These are phyloP conservation scores for Lasiosphaeria miniovina DNA, from an alignment of 495 filamentous ascomycete species.

Conservation along the genomic window DNA sequence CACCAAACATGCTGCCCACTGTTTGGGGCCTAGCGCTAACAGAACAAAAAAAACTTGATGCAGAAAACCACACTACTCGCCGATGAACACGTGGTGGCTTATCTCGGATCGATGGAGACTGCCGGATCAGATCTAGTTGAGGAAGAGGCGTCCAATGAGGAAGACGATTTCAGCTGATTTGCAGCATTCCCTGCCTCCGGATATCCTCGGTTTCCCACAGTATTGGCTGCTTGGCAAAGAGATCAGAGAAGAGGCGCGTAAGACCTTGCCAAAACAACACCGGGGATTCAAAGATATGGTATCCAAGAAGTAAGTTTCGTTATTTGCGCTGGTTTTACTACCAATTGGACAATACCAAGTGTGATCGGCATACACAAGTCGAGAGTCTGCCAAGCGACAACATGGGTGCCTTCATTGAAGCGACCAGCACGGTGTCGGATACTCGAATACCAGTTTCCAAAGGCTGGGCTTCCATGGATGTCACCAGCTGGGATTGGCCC, in stretches of 20 bases:
- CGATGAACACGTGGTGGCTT: slow-evolving; percentile 39
- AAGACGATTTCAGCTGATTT: slow-evolving; percentile 46
- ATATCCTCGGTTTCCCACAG: not conserved
- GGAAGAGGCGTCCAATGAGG: slow-evolving; percentile 41
- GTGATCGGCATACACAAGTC: not conserved
- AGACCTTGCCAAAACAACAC: too few species aligned
- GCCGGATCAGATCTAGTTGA: slow-evolving; percentile 32
- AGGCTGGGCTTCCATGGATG: too few species aligned
- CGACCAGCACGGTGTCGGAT: too few species aligned
- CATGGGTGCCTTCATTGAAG: not conserved
- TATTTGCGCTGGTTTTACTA: not conserved
- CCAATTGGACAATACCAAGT: not conserved
- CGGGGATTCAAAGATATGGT: too few species aligned
- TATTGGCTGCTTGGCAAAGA: not conserved
- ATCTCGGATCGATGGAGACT: slow-evolving; percentile 43
- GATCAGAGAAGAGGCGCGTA: not conserved
- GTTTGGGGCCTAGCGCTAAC: slow-evolving; percentile 26
- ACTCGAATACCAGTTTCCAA: too few species aligned
- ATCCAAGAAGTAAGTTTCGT: too few species aligned
- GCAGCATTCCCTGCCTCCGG: not conserved
- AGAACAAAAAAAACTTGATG: slow-evolving; percentile 6
- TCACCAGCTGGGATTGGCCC: too few species aligned
- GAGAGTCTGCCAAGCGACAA: not conserved
- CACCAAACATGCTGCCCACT: not conserved
- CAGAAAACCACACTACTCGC: slow-evolving; percentile 37